Evolutionary conservation across 208 protist genomes (phyloP).

Genomic region (Blastocrithidia nonstop): DNA sequence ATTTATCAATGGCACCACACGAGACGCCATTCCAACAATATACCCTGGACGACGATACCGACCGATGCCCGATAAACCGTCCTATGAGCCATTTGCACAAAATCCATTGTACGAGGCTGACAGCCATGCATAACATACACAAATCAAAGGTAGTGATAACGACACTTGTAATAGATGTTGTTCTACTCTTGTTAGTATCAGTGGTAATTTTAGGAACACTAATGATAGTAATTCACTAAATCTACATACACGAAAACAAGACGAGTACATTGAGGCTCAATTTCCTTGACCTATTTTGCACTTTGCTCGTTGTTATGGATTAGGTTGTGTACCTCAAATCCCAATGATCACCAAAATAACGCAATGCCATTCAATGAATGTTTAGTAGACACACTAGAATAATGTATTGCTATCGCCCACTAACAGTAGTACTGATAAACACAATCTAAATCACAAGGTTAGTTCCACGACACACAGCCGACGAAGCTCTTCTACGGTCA

Average conservation of each 20-base stretch:
- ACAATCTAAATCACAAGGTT: too few relatives aligned
- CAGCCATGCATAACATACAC: not conserved
- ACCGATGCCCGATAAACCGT: constrained; percentile 19
- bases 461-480: too few relatives aligned
- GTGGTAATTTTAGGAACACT: too few relatives aligned
- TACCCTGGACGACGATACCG: constrained; percentile 13
- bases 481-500: too few relatives aligned
- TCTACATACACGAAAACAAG: too few relatives aligned
- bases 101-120: constrained; percentile 37
- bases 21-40: constrained; percentile 3
- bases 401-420: too few relatives aligned
- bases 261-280: constrained; percentile 11
- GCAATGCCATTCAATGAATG: too few relatives aligned
- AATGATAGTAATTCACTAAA: too few relatives aligned
- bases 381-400: too few relatives aligned
- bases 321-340: constrained; percentile 30
- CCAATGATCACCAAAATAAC: too few relatives aligned
- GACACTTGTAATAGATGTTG: not conserved
- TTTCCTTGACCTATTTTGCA: constrained; percentile 32
- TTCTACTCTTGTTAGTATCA: too few relatives aligned
- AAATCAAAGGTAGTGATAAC: not conserved
- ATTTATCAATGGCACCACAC: constrained; percentile 11
- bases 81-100: constrained; percentile 17
- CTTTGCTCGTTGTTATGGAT: constrained; percentile 34
- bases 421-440: too few relatives aligned